Conservation (phyloP, 345 rosid genomes). For the Heritiera littoralis region DNA sequence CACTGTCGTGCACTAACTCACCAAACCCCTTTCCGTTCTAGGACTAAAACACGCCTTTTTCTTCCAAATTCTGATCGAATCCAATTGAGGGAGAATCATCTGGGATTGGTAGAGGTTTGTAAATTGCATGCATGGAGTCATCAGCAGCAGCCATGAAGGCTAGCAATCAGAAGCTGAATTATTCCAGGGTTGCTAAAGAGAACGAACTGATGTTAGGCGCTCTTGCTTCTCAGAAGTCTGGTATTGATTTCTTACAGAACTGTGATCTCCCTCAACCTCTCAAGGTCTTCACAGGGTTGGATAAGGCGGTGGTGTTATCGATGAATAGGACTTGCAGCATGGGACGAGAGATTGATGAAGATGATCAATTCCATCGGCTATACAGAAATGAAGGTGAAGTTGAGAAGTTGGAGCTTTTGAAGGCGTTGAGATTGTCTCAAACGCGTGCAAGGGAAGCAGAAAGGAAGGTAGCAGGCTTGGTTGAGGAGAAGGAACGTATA, state of each 20-base stretch:
- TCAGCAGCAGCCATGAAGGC: conserved; percentile 19
- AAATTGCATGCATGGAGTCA: neutral
- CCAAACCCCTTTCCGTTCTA: neutral
- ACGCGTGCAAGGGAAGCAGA: conserved; percentile 74
- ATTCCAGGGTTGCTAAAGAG: conserved; percentile 11
- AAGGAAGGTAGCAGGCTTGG: conserved; percentile 41
- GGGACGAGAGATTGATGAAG: neutral
- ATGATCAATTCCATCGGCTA: neutral
- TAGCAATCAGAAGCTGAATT: conserved; percentile 19
- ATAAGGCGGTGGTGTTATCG: conserved; percentile 23
- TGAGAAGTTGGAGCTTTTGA: conserved; percentile 51
- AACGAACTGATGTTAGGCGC: conserved; percentile 32
- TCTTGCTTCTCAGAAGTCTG: conserved; percentile 24
- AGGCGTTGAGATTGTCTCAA: conserved; percentile 64
- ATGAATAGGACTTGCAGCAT: neutral
- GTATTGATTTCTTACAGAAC: conserved; percentile 42
- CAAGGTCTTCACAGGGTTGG: conserved; percentile 44
- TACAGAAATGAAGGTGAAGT: neutral
- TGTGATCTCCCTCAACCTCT: conserved; percentile 63
- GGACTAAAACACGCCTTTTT: neutral
- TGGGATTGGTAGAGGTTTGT: neutral
- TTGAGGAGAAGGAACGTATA: conserved; percentile 41
- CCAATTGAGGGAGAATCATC: neutral
- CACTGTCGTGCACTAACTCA: neutral
- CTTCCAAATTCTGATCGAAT: neutral